Evolutionary conservation across 331 rosid genomes (phyloP).

Genomic region (Malus hybrid): DNA sequence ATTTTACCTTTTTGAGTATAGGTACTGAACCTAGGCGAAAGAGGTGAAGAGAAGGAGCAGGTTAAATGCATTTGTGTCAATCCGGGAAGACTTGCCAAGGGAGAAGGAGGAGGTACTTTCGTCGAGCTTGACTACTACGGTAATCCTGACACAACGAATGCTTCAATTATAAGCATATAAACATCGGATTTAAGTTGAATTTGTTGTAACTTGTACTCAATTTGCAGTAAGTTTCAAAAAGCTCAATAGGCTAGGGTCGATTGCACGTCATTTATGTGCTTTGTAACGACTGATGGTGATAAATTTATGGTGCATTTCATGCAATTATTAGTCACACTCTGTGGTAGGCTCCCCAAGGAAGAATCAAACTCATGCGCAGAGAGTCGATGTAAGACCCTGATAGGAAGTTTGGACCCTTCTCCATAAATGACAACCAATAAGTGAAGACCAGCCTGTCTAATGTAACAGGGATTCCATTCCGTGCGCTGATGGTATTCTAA

Average conservation of each 20-base stretch:
- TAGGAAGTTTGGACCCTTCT: neutral
- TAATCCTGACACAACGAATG: constrained; percentile 40
- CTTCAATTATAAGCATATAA: constrained; percentile 54
- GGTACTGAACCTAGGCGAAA: constrained; percentile 55
- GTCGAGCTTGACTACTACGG: constrained; percentile 67
- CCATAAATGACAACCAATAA: neutral
- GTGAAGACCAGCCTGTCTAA: neutral
- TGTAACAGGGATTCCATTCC: neutral
- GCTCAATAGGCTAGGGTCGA: neutral
- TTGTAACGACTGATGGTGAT: neutral
- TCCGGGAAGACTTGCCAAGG: constrained; percentile 91
- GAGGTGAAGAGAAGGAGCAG: constrained; percentile 30
- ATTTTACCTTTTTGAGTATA: constrained; percentile 7
- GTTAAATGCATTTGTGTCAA: constrained; percentile 65
- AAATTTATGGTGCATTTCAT: neutral
- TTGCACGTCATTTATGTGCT: neutral
- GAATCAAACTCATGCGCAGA: neutral
- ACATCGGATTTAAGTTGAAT: neutral
- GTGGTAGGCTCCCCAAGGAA: neutral
- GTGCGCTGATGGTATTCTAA: too few species aligned
- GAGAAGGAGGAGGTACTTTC: constrained; percentile 96
- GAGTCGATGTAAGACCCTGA: neutral
- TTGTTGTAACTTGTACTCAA: neutral
- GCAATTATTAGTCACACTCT: neutral
- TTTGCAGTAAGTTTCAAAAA: neutral